Base-by-base conservation (phyloP, 2,329 filamentous ascomycete genomes). In the Fusarium dimerum region DNA sequence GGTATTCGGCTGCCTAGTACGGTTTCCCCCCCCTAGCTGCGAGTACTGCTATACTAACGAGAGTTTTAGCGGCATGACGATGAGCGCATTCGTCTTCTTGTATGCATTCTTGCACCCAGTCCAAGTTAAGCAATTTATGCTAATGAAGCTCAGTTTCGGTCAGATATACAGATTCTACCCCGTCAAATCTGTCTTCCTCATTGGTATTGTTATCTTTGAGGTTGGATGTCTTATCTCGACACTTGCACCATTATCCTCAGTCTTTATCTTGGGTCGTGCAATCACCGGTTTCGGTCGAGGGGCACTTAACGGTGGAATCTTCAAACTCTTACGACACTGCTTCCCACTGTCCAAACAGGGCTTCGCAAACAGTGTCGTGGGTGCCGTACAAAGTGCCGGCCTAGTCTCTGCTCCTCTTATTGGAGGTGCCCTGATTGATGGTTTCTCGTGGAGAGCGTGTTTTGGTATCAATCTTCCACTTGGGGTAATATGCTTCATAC, bases 241-340 rank as follows among this genome's bases (percentile, higher is more conserved):
- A 0, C 51, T 69, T 1, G 72, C 71, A 2, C 67, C 71, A 0
- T 68, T 56, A 2, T 73, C 72, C 0, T 61, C 66, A 1, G 53
- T 65, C 17, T 69, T 75, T 26, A 71, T 75, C 26, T 55, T 72
- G 15, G 72, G 72, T 2, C 69, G 72, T 1, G 71, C 71, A 3
- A 52, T 74, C 5, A 68, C 65, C 7, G 72, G 72, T 12, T 52
- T 73, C 7, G 72, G 72, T 1, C 58, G 62, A 1, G 62, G 62
- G 1, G 62, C 58, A 5, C 53, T 65, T 6, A 65, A 64, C 5
- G 62, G 62, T 1, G 62, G 62, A 2, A 9, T 65, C 15, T 59
- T 65, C 9, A 65, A 64, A 38, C 60, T 65, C 2, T 32, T 65
- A 1, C 59, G 61, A 0, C 56, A 62, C 32, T 62, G 54, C 8